phyloP scores from a whole-genome alignment of 495 filamentous ascomycete genomes.

The Hypoxylon fuscum region DNA sequence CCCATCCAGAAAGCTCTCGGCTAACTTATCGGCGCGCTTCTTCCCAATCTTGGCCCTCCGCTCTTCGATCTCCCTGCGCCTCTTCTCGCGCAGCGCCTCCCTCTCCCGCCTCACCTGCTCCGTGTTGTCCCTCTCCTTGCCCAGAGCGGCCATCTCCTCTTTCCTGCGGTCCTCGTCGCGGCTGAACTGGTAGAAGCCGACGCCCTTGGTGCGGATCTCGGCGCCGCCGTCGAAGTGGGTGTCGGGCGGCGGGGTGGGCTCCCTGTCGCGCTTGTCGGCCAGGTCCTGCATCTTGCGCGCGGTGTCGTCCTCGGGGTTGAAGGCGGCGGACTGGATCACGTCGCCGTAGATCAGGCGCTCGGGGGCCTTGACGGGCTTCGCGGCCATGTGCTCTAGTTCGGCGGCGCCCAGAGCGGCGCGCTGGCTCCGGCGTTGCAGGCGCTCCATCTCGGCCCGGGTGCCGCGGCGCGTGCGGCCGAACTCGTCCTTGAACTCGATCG shows the following conservation, averaged over 20 bases:
- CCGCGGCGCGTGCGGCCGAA: conserved; percentile 80
- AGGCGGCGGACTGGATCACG: conserved; percentile 81
- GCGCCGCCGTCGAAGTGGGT: conserved; percentile 83
- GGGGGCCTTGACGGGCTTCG: conserved; percentile 65
- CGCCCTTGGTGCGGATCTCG: conserved; percentile 87
- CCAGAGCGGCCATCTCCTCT: conserved; percentile 79
- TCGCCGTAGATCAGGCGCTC: conserved; percentile 82
- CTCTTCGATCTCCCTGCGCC: conserved; percentile 57
- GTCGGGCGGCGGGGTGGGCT: conserved; percentile 77
- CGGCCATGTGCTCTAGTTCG: conserved; percentile 58
- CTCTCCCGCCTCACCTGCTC: conserved; percentile 66
- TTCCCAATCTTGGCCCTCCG: conserved; percentile 58
- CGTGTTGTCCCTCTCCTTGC: conserved; percentile 72
- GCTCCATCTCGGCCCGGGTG: conserved; percentile 69
- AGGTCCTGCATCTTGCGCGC: conserved; percentile 73
- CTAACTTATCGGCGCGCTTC: conserved; percentile 70
- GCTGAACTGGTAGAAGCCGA: conserved; percentile 89
- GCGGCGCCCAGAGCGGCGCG: conserved; percentile 55
- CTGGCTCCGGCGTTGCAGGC: conserved; percentile 57
- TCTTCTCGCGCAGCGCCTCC: conserved; percentile 55
- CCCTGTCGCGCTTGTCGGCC: conserved; percentile 76
- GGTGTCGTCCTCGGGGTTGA: conserved; percentile 72
- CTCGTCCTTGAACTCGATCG: conserved; percentile 87
- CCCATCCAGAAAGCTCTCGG: conserved; percentile 76
- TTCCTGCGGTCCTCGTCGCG: conserved; percentile 69